Evolutionary conservation across 78 protist species (phyloP), one percentile per base, ranked within the genome.

Genomic region (Dictyostelium citrinum): DNA sequence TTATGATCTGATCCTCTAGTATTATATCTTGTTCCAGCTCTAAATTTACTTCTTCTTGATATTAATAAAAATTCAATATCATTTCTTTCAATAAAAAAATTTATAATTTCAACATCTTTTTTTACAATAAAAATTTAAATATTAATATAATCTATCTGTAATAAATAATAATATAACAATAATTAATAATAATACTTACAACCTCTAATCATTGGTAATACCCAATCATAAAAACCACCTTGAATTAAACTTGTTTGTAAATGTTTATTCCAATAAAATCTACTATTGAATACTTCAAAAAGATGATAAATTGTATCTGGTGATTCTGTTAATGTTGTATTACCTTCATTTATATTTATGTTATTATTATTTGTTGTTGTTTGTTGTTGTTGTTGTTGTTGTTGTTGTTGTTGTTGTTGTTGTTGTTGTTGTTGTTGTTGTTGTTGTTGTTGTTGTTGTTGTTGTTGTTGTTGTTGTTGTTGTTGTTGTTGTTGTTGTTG

Each of bases 21-120:
- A 71, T 85, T 85, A 55, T 93, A 93, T 71, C 96, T 58, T 14
- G 96, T 93, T 71, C 96, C 96, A 11, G 90, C 96, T 71, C 96
- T 58, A 39, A 80, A 60, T 45, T 70, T 85, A 33, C 83, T 75
- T 55, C 96, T 76, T 35, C 96, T 76, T 49, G 96, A 93, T 46
- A 93, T 46, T 10, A 93, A 45, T 12, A 61, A 12, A 81, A 76
- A 84, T 20, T 43, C 58, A 72, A 51, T 84, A 37, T 61, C 72
- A 31, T 46, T 51, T 33, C 68, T 81, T 37, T 86, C 75, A 9
- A 77, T 16, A 45, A 61, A 76, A 22, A 86, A 86, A n/a, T 86
- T 49, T 31, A 75, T 49, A 29, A 77, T 29, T 41, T 77, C 92
- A 24, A 77, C 82, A 64, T 77, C 80, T 74, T 51, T 24, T 33